Conservation (phyloP, 805 yeast species). For the Kodamaea hsintzibuensis region DNA sequence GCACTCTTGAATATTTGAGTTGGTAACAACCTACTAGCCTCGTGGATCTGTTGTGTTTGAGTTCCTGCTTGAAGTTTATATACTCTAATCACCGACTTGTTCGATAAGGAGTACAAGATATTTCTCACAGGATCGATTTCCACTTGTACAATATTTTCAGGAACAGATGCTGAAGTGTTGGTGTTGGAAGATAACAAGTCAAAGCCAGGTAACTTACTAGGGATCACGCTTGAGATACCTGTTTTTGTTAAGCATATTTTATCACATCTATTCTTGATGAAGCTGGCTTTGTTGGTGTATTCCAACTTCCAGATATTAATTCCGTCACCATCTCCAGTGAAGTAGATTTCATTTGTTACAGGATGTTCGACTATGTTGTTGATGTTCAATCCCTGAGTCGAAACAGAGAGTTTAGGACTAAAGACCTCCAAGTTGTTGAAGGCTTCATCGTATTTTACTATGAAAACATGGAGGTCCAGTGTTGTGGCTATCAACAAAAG, state of each 20-base stretch:
- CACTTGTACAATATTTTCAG: conserved; percentile 64
- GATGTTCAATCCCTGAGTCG: conserved; percentile 76
- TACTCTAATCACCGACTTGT: conserved; percentile 77
- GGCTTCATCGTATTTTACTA: conserved; percentile 54
- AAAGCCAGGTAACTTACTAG: conserved; percentile 36
- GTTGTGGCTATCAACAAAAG: conserved; percentile 79
- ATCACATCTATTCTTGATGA: conserved; percentile 82
- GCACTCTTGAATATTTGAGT: conserved; percentile 48
- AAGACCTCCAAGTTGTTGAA: conserved; percentile 61
- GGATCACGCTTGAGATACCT: conserved; percentile 45
- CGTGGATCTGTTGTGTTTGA: conserved; percentile 32
- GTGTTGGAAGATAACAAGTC: conserved; percentile 26
- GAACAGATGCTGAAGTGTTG: conserved; percentile 20
- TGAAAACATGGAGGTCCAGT: conserved; percentile 72
- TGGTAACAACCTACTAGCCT: conserved; percentile 42
- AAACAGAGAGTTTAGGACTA: conserved; percentile 80
- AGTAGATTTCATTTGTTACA: conserved; percentile 75
- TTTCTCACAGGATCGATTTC: conserved; percentile 77
- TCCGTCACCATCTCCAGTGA: conserved; percentile 79
- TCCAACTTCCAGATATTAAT: conserved; percentile 82
- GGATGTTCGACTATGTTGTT: conserved; percentile 60
- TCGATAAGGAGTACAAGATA: conserved; percentile 77
- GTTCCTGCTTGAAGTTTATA: conserved; percentile 57
- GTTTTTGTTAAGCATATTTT: conserved; percentile 79
- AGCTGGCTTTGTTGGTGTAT: conserved; percentile 79